A percentile compares a stretch with the other conserved stretches of the same genome.
phyloP scores from a whole-genome alignment of 2,329 filamentous ascomycete species.

The Talaromyces sp. region DNA sequence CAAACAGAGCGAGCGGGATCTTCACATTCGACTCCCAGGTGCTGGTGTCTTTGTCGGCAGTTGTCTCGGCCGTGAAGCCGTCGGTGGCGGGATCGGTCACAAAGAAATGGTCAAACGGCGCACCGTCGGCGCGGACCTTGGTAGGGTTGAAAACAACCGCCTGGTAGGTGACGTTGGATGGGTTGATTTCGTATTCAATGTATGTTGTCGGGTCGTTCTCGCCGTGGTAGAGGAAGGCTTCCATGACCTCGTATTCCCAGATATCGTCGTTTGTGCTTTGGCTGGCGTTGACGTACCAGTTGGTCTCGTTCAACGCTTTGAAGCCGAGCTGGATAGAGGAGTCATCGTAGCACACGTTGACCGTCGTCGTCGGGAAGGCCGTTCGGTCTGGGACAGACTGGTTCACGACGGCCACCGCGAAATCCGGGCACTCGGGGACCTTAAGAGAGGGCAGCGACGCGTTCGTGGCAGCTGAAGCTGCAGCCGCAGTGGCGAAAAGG shows the following conservation, averaged over 20 bases:
- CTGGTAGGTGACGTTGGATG: conserved; percentile 10
- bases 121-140: conserved; percentile 4
- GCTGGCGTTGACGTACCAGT: conserved; percentile 10
- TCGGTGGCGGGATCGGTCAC: conserved; percentile 3
- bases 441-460: neutral
- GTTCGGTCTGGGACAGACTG: conserved; percentile 9
- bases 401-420: conserved; percentile 3
- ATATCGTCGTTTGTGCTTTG: conserved; percentile 10
- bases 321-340: conserved; percentile 6
- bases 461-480: neutral
- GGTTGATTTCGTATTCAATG: conserved; percentile 10
- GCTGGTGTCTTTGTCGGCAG: neutral
- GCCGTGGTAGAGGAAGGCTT: conserved; percentile 11
- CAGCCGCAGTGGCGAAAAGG: neutral
- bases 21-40: conserved; percentile 8
- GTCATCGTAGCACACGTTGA: conserved; percentile 6
- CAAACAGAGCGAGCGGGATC: conserved; percentile 8
- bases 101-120: conserved; percentile 11
- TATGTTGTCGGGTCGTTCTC: conserved; percentile 9
- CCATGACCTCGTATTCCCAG: conserved; percentile 13
- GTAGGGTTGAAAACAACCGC: conserved; percentile 9
- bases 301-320: conserved; percentile 7
- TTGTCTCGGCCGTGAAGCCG: conserved; percentile 5
- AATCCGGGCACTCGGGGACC: conserved; percentile 7
- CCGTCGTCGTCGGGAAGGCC: conserved; percentile 2